Evolutionary conservation across 148 eudicot species (phyloP), one percentile per base, ranked within the genome.

Genomic region (Chenopodium suecicum): DNA sequence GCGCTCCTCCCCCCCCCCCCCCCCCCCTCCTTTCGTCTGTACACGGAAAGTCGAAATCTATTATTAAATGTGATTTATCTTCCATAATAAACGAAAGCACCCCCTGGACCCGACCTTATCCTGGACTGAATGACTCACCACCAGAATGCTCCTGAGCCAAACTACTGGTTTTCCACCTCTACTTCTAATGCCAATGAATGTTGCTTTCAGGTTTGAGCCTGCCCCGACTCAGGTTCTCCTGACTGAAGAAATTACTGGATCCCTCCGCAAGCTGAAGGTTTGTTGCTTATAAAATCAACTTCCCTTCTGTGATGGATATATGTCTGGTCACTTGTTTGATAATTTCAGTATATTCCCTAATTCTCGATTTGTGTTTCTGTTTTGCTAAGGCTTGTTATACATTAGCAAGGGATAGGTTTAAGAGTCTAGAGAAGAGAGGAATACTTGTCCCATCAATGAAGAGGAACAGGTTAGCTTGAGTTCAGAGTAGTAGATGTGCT

Each of bases 361-460:
- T 44, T 44, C 14, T 41, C 20, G 2, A 69, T 54, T 62, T 29
- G 20, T 47, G 74, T 31, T 74, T 31, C n/a, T 46, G 75, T n/a
- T 60, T 58, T 81, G n/a, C 86, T 85, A 76, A 95, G 99, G 98
- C 91, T 14, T 95, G 99, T 85, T 88, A 87, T 81, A 93, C 98
- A 0, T 90, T 95, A 75, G 98, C 97, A 60, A 92, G 90, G 80
- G 99, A 95, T 82, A 89, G 98, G 47, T 95, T 82, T 75, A 95
- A 95, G 89, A 95, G 98, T 89, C 86, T 94, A 41, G 99, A 95
- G 90, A 94, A 95, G 88, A 87, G 99, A 85, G 99, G 99, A 73
- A 78, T 95, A 85, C 62, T 92, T 77, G 89, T 88, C 76, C 98
- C 99, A 41, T 79, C 99, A 23, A 87, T 85, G 81, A 95, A 94